Percentiles rank a stretch among this genome's conserved stretches.
Evolutionary conservation across 768 basidiomycete species (phyloP).

Genomic region (Lactifluus pinguis): DNA sequence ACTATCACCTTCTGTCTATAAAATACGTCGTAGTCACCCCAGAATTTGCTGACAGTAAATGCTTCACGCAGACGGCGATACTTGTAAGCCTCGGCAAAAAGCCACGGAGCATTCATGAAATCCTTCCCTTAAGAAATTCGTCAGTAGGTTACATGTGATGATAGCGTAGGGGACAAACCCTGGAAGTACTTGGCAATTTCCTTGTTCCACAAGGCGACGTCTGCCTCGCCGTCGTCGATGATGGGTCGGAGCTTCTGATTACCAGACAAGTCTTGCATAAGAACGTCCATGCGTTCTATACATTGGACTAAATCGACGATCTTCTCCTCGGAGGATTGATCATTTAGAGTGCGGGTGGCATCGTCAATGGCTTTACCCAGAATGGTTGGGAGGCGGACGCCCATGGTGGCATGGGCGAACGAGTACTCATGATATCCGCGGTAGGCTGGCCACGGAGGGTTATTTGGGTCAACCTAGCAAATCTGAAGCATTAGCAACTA

Average conservation of each 20-base stretch:
- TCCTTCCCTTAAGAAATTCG: constrained; percentile 49
- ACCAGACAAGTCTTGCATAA: constrained; percentile 80
- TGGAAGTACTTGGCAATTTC: constrained; percentile 93
- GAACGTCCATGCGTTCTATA: constrained; percentile 81
- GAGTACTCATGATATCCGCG: constrained; percentile 77
- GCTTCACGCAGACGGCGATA: constrained; percentile 88
- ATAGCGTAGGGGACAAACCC: constrained; percentile 35
- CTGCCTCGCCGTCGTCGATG: constrained; percentile 83
- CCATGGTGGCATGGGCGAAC: constrained; percentile 91
- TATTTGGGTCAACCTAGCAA: constrained; percentile 65
- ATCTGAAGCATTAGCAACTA: background rate
- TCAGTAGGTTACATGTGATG: background rate
- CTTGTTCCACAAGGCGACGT: constrained; percentile 95
- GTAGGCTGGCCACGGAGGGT: constrained; percentile 76
- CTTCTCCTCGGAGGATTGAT: constrained; percentile 71
- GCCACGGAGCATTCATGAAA: constrained; percentile 94
- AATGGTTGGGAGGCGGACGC: constrained; percentile 90
- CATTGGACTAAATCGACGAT: constrained; percentile 79
- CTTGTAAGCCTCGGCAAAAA: constrained; percentile 93
- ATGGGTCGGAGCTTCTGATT: constrained; percentile 83
- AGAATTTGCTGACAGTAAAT: constrained; percentile 86
- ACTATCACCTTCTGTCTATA: constrained; percentile 74
- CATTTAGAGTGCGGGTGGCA: constrained; percentile 79
- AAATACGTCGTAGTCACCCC: constrained; percentile 89
- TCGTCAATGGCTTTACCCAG: constrained; percentile 95